Evolutionary conservation across 495 filamentous ascomycete species (phyloP).

Genomic region (Aspergillus nidulans): DNA sequence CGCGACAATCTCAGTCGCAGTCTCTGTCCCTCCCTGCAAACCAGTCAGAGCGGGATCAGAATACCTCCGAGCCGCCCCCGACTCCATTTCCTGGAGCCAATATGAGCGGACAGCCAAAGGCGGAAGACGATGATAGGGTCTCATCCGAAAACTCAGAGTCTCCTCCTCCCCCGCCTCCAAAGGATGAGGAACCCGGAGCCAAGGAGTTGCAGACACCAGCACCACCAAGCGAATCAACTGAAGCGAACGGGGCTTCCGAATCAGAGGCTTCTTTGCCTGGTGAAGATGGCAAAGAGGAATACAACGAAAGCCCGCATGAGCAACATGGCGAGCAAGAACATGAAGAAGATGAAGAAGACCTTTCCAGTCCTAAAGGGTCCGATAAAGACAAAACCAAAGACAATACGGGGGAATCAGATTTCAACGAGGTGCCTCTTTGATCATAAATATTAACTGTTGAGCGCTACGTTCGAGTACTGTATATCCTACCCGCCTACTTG

Average conservation of each 20-base stretch:
- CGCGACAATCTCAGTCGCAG: slow-evolving; percentile 12
- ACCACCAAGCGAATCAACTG: neutral
- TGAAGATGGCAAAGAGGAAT: slow-evolving; percentile 2
- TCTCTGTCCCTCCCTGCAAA: slow-evolving; percentile 25
- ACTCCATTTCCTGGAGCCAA: slow-evolving; percentile 42
- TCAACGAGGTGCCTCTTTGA: slow-evolving; percentile 41
- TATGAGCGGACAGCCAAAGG: slow-evolving; percentile 30
- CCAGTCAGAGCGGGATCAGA: slow-evolving; percentile 21
- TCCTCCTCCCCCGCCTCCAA: slow-evolving; percentile 33
- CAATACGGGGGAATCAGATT: slow-evolving; percentile 27
- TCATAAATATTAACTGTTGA: slow-evolving; percentile 1
- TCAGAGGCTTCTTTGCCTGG: slow-evolving; percentile 1
- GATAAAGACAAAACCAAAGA: slow-evolving; percentile 34
- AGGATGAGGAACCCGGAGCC: slow-evolving; percentile 23
- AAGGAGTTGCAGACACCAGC: neutral
- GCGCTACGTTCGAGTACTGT: slow-evolving; percentile 7
- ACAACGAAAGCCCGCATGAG: neutral
- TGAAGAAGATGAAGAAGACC: slow-evolving; percentile 12
- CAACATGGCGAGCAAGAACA: neutral
- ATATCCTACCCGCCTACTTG: slow-evolving; percentile 2
- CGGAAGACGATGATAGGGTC: slow-evolving; percentile 24
- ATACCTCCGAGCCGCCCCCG: slow-evolving; percentile 31
- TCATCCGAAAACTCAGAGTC: slow-evolving; percentile 24
- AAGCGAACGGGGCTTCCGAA: slow-evolving; percentile 4
- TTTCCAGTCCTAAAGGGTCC: slow-evolving; percentile 9